Conservation (phyloP, 2,329 filamentous ascomycete species). For the Fusarium palustre region DNA sequence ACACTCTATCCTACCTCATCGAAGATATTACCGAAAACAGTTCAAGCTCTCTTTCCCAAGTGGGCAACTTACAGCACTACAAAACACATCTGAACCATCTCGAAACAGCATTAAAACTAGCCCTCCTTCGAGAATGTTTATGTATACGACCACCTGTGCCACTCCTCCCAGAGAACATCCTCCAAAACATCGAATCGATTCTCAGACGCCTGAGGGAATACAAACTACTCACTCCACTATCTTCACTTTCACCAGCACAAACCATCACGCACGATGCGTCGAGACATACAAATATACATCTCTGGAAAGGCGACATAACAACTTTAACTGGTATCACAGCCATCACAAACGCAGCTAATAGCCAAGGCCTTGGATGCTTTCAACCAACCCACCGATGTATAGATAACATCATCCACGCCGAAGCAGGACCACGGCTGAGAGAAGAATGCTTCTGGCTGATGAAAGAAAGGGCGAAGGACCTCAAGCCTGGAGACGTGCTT, state of each 20-base stretch:
- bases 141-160: constrained; percentile 35
- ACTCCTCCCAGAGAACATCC: constrained; percentile 3
- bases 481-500: constrained; percentile 27
- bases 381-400: constrained; percentile 42
- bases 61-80: constrained; percentile 17
- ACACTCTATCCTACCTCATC: constrained; percentile 16
- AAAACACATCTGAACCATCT: constrained; percentile 28
- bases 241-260: not conserved
- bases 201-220: constrained; percentile 12
- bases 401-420: constrained; percentile 42
- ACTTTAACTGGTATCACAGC: constrained; percentile 26
- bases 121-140: constrained; percentile 24
- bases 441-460: constrained; percentile 36
- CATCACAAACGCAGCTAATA: constrained; percentile 43
- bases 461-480: not conserved
- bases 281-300: not conserved
- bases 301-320: constrained; percentile 43
- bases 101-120: constrained; percentile 27
- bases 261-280: not conserved
- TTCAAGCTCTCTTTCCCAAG: not conserved
- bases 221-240: constrained; percentile 1
- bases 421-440: constrained; percentile 37
- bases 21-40: constrained; percentile 11
- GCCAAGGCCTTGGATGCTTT: constrained; percentile 39
- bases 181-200: constrained; percentile 28